Evolutionary conservation across 169 alveolate genomes (phyloP).

Genomic region (Eimeria brunetti): DNA sequence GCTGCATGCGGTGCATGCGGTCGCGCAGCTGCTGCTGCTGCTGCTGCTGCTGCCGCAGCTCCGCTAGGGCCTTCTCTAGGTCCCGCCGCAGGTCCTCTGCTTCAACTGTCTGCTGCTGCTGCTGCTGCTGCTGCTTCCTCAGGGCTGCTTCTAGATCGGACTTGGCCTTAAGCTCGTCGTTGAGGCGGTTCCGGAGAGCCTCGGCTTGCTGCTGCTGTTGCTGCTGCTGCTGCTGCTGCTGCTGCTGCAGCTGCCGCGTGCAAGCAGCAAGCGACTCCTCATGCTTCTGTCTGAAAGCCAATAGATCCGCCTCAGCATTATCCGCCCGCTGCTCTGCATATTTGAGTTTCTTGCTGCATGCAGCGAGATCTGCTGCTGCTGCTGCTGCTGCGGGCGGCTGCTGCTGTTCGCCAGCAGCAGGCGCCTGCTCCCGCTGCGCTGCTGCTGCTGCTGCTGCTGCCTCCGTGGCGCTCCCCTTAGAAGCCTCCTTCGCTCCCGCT

Average conservation of each 20-base stretch:
- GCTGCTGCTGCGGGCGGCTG: slow-evolving; percentile 21
- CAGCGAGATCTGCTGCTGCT: not conserved
- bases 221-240: slow-evolving; percentile 33
- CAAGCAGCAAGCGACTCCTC: slow-evolving; percentile 29
- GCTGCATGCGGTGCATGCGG: too few species aligned
- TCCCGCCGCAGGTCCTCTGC: slow-evolving; percentile 19
- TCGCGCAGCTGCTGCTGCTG: slow-evolving; percentile 7
- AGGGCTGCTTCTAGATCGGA: not conserved
- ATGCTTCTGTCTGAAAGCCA: slow-evolving; percentile 13
- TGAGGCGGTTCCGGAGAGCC: not conserved
- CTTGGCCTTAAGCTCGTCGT: not conserved
- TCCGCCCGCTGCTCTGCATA: slow-evolving; percentile 32
- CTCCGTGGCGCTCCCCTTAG: not conserved
- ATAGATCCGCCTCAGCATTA: slow-evolving; percentile 16
- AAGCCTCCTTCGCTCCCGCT: not conserved
- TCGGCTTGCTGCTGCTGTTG: slow-evolving; percentile 23
- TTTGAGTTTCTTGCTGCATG: not conserved
- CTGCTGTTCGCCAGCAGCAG: not conserved
- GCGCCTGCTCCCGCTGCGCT: not conserved
- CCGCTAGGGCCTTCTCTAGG: not conserved
- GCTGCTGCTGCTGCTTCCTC: slow-evolving; percentile 22
- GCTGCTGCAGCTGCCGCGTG: slow-evolving; percentile 28
- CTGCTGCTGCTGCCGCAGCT: slow-evolving; percentile 16
- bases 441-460: not conserved
- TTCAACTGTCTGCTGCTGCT: not conserved